These are phyloP conservation scores for Furcasterigmium sp. DNA, from an alignment of 2,329 filamentous ascomycete species.

Conservation along the genomic window DNA sequence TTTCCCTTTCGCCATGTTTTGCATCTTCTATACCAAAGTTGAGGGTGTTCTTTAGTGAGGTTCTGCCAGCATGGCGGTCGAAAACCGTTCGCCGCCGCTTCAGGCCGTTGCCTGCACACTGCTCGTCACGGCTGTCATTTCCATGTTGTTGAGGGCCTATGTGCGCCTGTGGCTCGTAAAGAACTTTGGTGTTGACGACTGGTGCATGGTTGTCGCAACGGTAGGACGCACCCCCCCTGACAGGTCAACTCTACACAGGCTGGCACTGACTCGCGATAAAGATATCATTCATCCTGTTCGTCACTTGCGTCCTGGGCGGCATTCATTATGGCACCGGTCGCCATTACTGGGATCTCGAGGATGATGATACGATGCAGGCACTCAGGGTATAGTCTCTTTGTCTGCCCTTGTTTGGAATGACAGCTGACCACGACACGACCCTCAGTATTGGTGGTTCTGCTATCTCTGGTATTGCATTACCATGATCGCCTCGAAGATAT, in stretches of 20 bases:
- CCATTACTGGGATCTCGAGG: constrained; percentile 24
- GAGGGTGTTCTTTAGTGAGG: too few relatives aligned
- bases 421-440: too few relatives aligned
- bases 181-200: constrained; percentile 33
- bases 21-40: too few relatives aligned
- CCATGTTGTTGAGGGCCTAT: constrained; percentile 25
- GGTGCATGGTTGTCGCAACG: constrained; percentile 29
- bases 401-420: too few relatives aligned
- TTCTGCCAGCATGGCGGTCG: constrained; percentile 3
- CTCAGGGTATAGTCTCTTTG: constrained; percentile 27
- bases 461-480: constrained; percentile 28
- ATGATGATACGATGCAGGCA: constrained; percentile 19
- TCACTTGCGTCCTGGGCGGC: constrained; percentile 25
- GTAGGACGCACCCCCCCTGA: constrained; percentile 13
- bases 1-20: too few relatives aligned
- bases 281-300: constrained; percentile 30
- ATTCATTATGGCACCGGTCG: constrained; percentile 34
- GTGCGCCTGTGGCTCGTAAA: constrained; percentile 27
- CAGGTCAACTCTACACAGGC: background rate
- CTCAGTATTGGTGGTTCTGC: constrained; percentile 30
- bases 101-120: constrained; percentile 24
- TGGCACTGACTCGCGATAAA: constrained; percentile 9
- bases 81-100: constrained; percentile 27
- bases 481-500: constrained; percentile 26
- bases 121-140: constrained; percentile 17